Evolutionary conservation across 169 alveolate genomes (phyloP).

Genomic region (Babesia ovata): DNA sequence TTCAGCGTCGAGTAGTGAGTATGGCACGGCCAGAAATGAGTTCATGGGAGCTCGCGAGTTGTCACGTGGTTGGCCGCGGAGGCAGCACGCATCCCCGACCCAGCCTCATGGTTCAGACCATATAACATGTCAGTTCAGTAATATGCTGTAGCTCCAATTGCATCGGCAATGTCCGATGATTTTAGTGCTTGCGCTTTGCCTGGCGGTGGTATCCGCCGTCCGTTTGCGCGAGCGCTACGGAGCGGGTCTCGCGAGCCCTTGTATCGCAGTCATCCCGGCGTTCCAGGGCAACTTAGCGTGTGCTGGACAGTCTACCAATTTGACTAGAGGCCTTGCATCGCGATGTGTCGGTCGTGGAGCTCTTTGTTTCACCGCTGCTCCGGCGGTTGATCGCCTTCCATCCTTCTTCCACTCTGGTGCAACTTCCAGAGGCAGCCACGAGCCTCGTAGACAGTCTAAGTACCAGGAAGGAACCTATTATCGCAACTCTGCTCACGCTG

Average conservation of each 20-base stretch:
- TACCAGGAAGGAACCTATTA: too few species aligned
- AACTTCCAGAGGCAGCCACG: too few species aligned
- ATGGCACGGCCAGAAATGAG: not conserved
- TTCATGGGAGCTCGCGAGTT: too few species aligned
- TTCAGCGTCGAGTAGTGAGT: constrained; percentile 86
- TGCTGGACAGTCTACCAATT: not conserved
- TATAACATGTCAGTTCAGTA: not conserved
- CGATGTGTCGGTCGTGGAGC: not conserved
- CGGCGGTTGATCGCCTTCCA: not conserved
- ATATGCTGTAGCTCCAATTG: not conserved
- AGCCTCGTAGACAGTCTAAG: too few species aligned
- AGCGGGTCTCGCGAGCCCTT: not conserved
- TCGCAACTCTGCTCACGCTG: too few species aligned
- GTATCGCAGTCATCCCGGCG: not conserved
- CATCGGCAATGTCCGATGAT: constrained; percentile 4
- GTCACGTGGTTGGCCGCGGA: too few species aligned
- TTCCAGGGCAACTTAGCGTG: not conserved
- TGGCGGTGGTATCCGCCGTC: constrained; percentile 4
- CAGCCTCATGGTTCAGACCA: not conserved
- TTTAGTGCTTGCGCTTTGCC: constrained; percentile 14
- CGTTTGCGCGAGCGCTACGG: not conserved
- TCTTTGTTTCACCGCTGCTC: constrained; percentile 9
- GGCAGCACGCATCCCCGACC: not conserved
- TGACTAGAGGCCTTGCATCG: not conserved
- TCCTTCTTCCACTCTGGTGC: too few species aligned